phyloP scores from a whole-genome alignment of 495 filamentous ascomycete species.

The Daldinia decipiens region DNA sequence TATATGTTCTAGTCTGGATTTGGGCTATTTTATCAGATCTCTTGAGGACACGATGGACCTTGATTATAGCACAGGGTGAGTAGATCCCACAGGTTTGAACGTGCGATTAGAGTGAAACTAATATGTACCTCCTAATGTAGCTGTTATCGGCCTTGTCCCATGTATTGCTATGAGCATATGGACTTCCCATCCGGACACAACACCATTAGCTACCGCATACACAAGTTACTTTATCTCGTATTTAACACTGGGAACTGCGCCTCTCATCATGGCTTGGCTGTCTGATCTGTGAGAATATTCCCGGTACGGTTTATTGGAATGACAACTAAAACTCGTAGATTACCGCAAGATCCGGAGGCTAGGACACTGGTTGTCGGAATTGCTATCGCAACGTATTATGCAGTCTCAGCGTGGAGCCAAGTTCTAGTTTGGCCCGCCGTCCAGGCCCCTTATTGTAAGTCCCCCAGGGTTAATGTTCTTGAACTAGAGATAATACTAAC shows the following conservation, averaged over 20 bases:
- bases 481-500: slow-evolving; percentile 8
- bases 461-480: background rate
- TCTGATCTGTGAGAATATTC: slow-evolving; percentile 48
- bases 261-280: slow-evolving; percentile 55
- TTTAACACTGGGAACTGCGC: slow-evolving; percentile 52
- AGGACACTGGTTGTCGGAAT: slow-evolving; percentile 53
- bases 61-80: slow-evolving; percentile 52
- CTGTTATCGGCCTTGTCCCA: slow-evolving; percentile 52
- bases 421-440: slow-evolving; percentile 56
- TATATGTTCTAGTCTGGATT: slow-evolving; percentile 47
- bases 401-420: slow-evolving; percentile 54
- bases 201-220: slow-evolving; percentile 50
- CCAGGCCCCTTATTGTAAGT: slow-evolving; percentile 54
- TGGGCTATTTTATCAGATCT: slow-evolving; percentile 55
- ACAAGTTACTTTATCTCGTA: slow-evolving; percentile 55
- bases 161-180: slow-evolving; percentile 54
- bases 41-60: slow-evolving; percentile 50
- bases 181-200: slow-evolving; percentile 48
- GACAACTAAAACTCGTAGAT: slow-evolving; percentile 23
- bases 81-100: background rate
- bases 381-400: slow-evolving; percentile 54
- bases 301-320: background rate
- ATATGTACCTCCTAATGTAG: slow-evolving; percentile 19
- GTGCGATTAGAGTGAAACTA: background rate
- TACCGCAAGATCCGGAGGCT: slow-evolving; percentile 54